A percentile compares a stretch with the other conserved stretches of the same genome.
These are phyloP conservation scores for Astrothelium subdiscretum DNA, from an alignment of 495 filamentous ascomycete species.

Conservation along the genomic window DNA sequence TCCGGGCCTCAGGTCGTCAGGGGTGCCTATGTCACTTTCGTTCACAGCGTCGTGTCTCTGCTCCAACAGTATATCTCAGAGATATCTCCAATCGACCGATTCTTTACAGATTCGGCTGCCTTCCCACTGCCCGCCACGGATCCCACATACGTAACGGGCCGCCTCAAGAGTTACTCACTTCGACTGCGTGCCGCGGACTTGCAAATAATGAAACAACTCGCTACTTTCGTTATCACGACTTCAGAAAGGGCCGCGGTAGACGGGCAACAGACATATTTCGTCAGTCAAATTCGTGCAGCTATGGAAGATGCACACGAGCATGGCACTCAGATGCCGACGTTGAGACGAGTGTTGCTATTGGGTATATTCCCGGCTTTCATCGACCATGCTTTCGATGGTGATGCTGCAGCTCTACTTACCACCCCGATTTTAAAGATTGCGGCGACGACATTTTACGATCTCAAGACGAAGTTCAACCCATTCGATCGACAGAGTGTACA, in stretches of 20 bases:
- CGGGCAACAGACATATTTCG: slow-evolving; percentile 46
- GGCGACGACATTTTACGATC: neutral
- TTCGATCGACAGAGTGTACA: neutral
- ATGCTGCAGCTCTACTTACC: neutral
- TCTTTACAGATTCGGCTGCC: slow-evolving; percentile 53
- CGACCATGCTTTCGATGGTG: slow-evolving; percentile 31
- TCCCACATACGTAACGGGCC: slow-evolving; percentile 57
- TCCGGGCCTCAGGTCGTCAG: slow-evolving; percentile 17
- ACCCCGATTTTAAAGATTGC: neutral
- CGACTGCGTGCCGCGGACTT: slow-evolving; percentile 35
- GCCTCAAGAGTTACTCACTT: slow-evolving; percentile 51
- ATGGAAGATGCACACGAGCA: slow-evolving; percentile 41
- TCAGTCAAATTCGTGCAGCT: slow-evolving; percentile 45
- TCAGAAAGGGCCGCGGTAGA: slow-evolving; percentile 52
- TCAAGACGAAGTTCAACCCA: neutral
- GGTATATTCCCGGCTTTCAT: slow-evolving; percentile 57
- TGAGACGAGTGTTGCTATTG: slow-evolving; percentile 47
- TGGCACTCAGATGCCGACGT: slow-evolving; percentile 34
- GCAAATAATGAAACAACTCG: slow-evolving; percentile 45
- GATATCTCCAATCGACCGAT: slow-evolving; percentile 50
- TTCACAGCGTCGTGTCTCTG: slow-evolving; percentile 50
- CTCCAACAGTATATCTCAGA: slow-evolving; percentile 55
- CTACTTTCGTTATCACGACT: slow-evolving; percentile 51
- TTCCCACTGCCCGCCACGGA: slow-evolving; percentile 57
- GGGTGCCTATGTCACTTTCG: slow-evolving; percentile 55